Evolutionary conservation across 2,329 filamentous ascomycete species (phyloP), one percentile per base, ranked within the genome.

Genomic region (Podosphaera xanthii): DNA sequence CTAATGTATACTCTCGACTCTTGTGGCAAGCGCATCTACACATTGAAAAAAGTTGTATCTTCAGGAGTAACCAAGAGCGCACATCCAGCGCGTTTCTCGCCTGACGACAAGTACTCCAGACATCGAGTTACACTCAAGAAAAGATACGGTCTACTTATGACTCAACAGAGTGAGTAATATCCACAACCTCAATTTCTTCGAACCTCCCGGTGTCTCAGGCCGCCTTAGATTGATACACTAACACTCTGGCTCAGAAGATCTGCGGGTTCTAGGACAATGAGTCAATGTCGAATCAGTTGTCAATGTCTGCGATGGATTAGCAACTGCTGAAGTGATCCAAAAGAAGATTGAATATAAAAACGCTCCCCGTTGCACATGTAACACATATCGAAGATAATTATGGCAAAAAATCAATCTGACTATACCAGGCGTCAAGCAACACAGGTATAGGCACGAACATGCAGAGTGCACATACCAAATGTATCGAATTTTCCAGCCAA

Each of bases 41-140:
- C 92, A 55, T 82, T 97, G 65, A 91, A 96, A 76, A 96, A 97
- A 77, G 81, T 94, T 65, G 76, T 79, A 67, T 77, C 82, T 67
- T 85, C 86, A 69, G 81, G 89, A 70, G 87, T 96, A 69, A 94
- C 91, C 72, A 95, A 94, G 78, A 92, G 86, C 59, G 92, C 92
- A 60, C 91, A 97, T 75, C 91, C 92, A 54, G 92, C 92, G 50
- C 81, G 92, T 66, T 98, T 97, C 78, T 95, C 88, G 54, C 92
- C 92, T 63, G 92, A 98, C 74, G 92, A 98, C 78, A 95, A 96
- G 78, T 97, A 94, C 80, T 95, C 89, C 69, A 86, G 88, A 70
- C 91, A 97, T 75, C 83, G 92, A 67, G 89, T 97, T 57, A 94
- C 89, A 30, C 78, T 97, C 68, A 95, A 96, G 83, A 89, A 87